Evolutionary conservation across 345 rosid species (phyloP), one percentile per base, ranked within the genome.

Genomic region (Salix arbutifolia): DNA sequence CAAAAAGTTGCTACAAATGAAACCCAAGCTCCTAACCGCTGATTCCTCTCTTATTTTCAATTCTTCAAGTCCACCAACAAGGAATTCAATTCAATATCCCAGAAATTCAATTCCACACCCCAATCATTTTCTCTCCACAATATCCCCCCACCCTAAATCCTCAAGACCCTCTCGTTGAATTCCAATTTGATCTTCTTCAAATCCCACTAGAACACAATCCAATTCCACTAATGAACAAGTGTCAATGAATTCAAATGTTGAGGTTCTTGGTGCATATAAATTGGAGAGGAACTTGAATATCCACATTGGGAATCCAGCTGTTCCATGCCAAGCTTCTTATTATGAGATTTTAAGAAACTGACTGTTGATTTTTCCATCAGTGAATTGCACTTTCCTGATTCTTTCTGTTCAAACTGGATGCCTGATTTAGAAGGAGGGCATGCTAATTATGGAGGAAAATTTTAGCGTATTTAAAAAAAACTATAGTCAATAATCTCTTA

Each of bases 221-320:
- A 70, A 23, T 68, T 77, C 83, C 26, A 65, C 56, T 30, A 74
- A 56, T 19, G 69, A 52, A 25, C 12, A 21, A 13, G 50, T 44
- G 18, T 30, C 72, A 0, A 60, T 61, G 40, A 64, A 74, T 75
- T 56, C 69, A 72, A 28, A 69, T 61, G 48, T 79, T 11, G 67
- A 71, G 23, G 14, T 70, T 19, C 60, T 83, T 19, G 76, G 35
- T 18, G 86, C 74, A 44, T 86, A 82, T 70, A 76, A 71, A 31
- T 79, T 82, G 13, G 78, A 62, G 23, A 79, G 78, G 62, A 81
- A 85, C 64, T 88, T 85, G 84, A 87, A 76, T 61, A 80, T 87
- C 61, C 86, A 85, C 76, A 89, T 88, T 23, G 90, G 91, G 3
- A 81, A 72, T 65, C 86, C 94, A 30, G 61, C 71, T 44, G 84